Evolutionary conservation across 805 yeast genomes (phyloP), one percentile per base, ranked within the genome.

Genomic region (Sugiyamaella americana): DNA sequence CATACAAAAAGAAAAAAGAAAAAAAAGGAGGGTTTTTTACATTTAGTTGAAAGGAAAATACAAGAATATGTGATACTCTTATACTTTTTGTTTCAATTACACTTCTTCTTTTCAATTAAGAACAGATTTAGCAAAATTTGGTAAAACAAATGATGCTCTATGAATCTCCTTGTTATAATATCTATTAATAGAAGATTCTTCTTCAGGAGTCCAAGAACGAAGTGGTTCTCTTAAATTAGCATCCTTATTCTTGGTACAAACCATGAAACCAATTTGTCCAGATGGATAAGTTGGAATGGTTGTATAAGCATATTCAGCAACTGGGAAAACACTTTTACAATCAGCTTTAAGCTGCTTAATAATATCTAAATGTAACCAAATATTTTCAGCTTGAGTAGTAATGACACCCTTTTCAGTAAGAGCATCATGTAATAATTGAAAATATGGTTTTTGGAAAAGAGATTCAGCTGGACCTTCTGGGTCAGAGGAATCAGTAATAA

Each of bases 191-290:
- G 79, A 70, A 21, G 62, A 67, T 63, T 85, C 95, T 52, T 78
- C 76, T 49, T 75, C 82, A 39, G 71, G 76, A 44, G 78, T 64
- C 65, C 84, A 68, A 26, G 73, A 70, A 66, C 96, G 79, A 52
- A 77, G 55, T 41, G 98, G 96, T 54, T 67, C 72, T 58, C 69
- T 73, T 49, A 91, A 84, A 53, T 82, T 72, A 42, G 82, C 80
- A 21, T 66, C 57, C 13, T 76, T 63, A 62, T 85, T 84, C 72
- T 88, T 91, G 53, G 83, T 76, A 67, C 97, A 89, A 51, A 91
- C 89, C 96, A 91, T 87, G 71, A 93, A 87, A n/a, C 98, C 98
- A 61, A 91, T 84, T 66, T 88, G 94, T 54, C 98, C 98, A 17
- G 96, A 82, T 54, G 98, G 96, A 63, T 91, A 91, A 49, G 98